phyloP scores from a whole-genome alignment of 139 green algal genomes.

The Ettlia oleoabundans region DNA sequence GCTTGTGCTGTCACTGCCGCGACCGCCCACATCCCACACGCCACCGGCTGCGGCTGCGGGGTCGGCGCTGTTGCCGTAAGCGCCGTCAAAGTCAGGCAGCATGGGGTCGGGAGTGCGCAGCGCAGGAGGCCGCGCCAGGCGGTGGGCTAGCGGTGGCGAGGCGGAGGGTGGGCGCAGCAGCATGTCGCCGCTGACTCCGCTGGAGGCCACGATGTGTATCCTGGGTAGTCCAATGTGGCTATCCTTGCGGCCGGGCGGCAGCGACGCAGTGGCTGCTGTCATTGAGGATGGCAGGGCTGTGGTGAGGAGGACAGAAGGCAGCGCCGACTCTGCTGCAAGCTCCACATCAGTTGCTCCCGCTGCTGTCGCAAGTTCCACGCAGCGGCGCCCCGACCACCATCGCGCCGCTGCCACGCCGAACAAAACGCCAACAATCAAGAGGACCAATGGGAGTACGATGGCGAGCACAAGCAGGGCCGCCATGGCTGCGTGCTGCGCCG shows the following conservation, averaged over 20 bases:
- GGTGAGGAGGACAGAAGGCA: no score
- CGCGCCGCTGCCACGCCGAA: neutral
- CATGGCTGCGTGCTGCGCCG: neutral
- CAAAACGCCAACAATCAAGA: conserved; percentile 1
- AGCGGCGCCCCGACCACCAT: neutral
- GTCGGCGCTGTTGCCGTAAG: no score
- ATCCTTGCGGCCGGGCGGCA: neutral
- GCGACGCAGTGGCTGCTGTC: neutral
- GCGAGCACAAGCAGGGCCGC: neutral
- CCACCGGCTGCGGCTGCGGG: no score
- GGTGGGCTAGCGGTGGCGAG: neutral
- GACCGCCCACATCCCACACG: no score
- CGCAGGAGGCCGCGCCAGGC: neutral
- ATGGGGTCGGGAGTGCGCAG: neutral
- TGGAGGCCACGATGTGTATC: conserved; percentile 6
- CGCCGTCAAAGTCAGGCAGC: neutral
- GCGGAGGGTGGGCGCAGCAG: neutral
- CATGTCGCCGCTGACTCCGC: neutral
- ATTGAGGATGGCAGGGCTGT: no score
- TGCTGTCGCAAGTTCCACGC: neutral
- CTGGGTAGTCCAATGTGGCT: neutral
- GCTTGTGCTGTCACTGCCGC: neutral
- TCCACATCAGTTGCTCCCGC: neutral
- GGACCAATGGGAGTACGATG: neutral
- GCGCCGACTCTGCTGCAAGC: no score